Evolutionary conservation across 257 asterid genomes (phyloP), one percentile per base, ranked within the genome.

Genomic region (Nicotiana attenuata): DNA sequence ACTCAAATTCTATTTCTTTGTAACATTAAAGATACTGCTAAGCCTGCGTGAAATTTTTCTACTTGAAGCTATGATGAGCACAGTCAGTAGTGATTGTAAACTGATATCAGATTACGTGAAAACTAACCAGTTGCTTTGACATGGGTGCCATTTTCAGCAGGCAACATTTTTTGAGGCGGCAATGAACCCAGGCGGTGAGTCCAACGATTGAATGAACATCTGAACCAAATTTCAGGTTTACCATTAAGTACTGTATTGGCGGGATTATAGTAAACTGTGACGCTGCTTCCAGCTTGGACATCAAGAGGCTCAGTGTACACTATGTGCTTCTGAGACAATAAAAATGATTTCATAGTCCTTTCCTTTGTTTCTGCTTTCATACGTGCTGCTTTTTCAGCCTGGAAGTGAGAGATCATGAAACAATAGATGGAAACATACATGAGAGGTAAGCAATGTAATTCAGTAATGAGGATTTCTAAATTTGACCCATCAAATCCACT

Each of bases 191-290:
- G 52, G 17, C 89, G 92, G 90, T 96, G 97, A 19, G 98, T 93
- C 99, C 99, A 96, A 57, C 93, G 97, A 76, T 96, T 96, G 88
- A 96, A 96, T 80, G 98, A 94, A 88, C 94, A 94, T 90, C 97
- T 94, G 88, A 96, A 88, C 98, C 98, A 96, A 83, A 92, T 87
- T 94, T 96, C 99, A 75, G 97, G 82, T 88, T 93, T 96, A 76
- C 97, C 99, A 87, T 88, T 91, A 71, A 96, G 89, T 80, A 93
- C 92, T 80, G 99, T 94, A 89, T 92, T 93, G 81, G 92, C 82
- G 45, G 99, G 98, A 87, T 96, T 92, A 84, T 96, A 96, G 86
- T 90, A 90, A 80, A 96, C 86, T 38, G 94, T 90, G 60, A 90
- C 97, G 11, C 92, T 84, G 86, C 89, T 89, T 87, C 99, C 98